Evolutionary conservation across 495 filamentous ascomycete species (phyloP).

Genomic region (Corynascus novoguineensis): DNA sequence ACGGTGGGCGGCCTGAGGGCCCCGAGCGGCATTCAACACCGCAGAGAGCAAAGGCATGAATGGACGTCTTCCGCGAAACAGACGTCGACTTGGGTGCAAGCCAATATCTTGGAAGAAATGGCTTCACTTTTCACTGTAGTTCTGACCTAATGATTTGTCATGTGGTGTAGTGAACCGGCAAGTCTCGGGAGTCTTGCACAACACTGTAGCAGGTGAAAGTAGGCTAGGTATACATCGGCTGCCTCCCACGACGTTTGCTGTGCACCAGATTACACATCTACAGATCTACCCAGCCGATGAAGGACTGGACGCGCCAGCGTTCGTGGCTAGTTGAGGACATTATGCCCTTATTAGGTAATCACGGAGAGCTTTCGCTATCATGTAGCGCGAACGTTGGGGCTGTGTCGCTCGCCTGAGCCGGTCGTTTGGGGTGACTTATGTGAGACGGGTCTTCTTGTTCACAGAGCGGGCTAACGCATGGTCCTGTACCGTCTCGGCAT

Average conservation of each 20-base stretch:
- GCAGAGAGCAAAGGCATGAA: neutral
- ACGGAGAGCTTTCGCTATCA: neutral
- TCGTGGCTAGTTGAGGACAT: slow-evolving; percentile 19
- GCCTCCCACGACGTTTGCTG: slow-evolving; percentile 5
- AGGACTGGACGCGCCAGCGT: slow-evolving; percentile 16
- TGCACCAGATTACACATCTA: no score
- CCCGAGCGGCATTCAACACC: slow-evolving; percentile 8
- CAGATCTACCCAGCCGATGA: slow-evolving; percentile 1
- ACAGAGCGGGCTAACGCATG: neutral
- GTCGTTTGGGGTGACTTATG: neutral
- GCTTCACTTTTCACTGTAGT: neutral
- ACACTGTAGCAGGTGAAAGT: neutral
- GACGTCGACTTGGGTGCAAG: no score
- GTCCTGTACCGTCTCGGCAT: no score
- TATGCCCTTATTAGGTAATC: neutral
- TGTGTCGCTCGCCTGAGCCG: neutral
- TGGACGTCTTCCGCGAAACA: neutral
- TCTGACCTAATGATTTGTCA: no score
- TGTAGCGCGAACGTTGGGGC: neutral
- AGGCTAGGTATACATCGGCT: neutral
- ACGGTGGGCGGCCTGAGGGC: neutral
- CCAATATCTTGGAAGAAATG: neutral
- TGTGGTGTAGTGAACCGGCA: neutral
- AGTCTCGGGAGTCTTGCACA: neutral
- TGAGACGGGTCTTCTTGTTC: neutral